phyloP scores from a whole-genome alignment of 257 asterid genomes.

The Phtheirospermum japonicum region DNA sequence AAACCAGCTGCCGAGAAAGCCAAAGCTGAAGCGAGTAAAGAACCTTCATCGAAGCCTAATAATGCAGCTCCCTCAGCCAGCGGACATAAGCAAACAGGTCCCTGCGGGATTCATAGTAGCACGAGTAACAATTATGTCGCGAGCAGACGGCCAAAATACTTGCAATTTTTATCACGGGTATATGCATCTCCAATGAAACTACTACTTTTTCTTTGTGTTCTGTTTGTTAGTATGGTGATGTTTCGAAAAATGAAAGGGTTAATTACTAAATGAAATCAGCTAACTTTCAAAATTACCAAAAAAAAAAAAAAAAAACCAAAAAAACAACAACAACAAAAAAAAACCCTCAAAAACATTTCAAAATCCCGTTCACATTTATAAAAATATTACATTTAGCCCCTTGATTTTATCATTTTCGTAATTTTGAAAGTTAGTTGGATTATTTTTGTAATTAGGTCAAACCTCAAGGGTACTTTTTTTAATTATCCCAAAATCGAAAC shows the following conservation, averaged over 20 bases:
- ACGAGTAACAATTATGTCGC: conserved; percentile 35
- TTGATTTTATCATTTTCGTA: conserved; percentile 6
- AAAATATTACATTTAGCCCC: not conserved
- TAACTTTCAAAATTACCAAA: too few species aligned
- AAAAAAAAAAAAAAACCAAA: too few species aligned
- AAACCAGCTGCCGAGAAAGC: conserved; percentile 41
- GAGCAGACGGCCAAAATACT: conserved; percentile 49
- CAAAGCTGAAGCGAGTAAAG: conserved; percentile 41
- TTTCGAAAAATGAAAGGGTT: conserved; percentile 2
- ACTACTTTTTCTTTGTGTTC: too few species aligned
- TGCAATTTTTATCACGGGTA: conserved; percentile 51
- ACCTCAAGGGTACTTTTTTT: not conserved
- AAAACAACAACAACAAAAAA: too few species aligned
- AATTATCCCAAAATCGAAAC: too few species aligned
- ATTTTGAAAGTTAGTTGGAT: too few species aligned
- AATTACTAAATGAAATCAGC: too few species aligned
- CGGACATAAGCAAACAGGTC: conserved; percentile 46
- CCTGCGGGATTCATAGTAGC: conserved; percentile 36
- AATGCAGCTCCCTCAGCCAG: conserved; percentile 39
- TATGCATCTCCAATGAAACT: not conserved
- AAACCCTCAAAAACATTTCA: too few species aligned
- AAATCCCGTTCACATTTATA: too few species aligned
- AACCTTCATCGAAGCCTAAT: conserved; percentile 45
- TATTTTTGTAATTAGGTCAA: too few species aligned
- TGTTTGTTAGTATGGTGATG: not conserved